Percentiles rank a stretch among this genome's conserved stretches.
Evolutionary conservation across 1,284 basidiomycete genomes (phyloP).

Genomic region (Peniophora sp.): DNA sequence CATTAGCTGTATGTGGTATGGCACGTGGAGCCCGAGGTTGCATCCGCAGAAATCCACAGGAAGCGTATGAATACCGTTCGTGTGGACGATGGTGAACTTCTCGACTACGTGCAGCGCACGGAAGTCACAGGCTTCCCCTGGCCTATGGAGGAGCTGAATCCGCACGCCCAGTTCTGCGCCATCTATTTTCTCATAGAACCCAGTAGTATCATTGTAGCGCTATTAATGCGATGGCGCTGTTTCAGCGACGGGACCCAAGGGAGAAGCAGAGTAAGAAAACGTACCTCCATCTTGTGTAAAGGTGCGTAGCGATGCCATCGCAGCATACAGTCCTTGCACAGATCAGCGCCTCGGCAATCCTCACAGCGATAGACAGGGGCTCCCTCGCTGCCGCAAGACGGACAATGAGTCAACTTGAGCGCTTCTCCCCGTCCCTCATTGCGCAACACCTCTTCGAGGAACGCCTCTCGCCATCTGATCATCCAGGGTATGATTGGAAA

Average conservation of each 20-base stretch:
- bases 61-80: slow-evolving; percentile 3
- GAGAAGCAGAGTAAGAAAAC: neutral
- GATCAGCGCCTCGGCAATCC: neutral
- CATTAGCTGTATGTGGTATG: slow-evolving; percentile 11
- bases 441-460: no score
- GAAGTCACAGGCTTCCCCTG: neutral
- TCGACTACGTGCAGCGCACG: neutral
- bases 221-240: neutral
- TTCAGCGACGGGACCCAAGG: neutral
- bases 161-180: neutral
- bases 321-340: neutral
- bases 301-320: neutral
- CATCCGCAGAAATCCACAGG: slow-evolving; percentile 15
- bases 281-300: neutral
- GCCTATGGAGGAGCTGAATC: neutral
- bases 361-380: neutral
- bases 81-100: neutral
- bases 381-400: no score
- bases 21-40: neutral
- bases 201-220: neutral
- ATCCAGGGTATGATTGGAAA: no score
- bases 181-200: neutral
- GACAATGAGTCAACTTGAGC: no score
- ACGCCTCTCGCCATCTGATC: no score
- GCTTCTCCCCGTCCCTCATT: no score